Percentiles rank a stretch among this genome's conserved stretches.
Evolutionary conservation across 2,329 filamentous ascomycete genomes (phyloP).

Genomic region (Xylaria sp.): DNA sequence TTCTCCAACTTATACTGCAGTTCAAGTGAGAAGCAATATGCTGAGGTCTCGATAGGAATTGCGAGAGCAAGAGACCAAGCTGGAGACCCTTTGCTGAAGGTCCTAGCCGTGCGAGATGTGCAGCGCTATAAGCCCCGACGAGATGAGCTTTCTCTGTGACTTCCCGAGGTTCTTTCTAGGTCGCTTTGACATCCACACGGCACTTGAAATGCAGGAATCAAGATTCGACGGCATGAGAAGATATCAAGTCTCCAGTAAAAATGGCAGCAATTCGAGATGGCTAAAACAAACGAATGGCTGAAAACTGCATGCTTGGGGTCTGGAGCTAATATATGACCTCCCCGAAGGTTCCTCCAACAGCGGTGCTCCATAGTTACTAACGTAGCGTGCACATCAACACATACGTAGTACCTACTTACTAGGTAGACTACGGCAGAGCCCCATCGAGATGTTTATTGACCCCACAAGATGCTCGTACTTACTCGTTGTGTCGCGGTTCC

Average conservation of each 20-base stretch:
- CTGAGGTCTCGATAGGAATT: constrained; percentile 26
- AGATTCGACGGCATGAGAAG: constrained; percentile 45
- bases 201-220: constrained; percentile 40
- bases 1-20: constrained; percentile 15
- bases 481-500: constrained; percentile 18
- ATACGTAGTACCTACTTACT: no score
- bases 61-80: constrained; percentile 31
- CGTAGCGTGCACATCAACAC: constrained; percentile 27
- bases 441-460: constrained; percentile 19
- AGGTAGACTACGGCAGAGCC: constrained; percentile 25
- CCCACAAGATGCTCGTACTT: constrained; percentile 29
- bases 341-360: constrained; percentile 32
- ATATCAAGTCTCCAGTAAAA: constrained; percentile 37
- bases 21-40: constrained; percentile 5
- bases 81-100: constrained; percentile 25
- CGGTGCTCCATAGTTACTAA: constrained; percentile 37
- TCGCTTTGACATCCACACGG: constrained; percentile 42
- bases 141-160: constrained; percentile 30
- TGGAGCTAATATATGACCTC: constrained; percentile 34
- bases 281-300: constrained; percentile 31
- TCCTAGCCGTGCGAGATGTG: constrained; percentile 32
- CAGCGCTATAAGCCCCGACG: constrained; percentile 35
- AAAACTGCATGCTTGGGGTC: constrained; percentile 26
- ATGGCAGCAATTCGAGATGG: constrained; percentile 32
- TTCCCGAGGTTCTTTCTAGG: constrained; percentile 31